Conservation (phyloP, 257 asterid species). For the Solanum corneliomulleri region DNA sequence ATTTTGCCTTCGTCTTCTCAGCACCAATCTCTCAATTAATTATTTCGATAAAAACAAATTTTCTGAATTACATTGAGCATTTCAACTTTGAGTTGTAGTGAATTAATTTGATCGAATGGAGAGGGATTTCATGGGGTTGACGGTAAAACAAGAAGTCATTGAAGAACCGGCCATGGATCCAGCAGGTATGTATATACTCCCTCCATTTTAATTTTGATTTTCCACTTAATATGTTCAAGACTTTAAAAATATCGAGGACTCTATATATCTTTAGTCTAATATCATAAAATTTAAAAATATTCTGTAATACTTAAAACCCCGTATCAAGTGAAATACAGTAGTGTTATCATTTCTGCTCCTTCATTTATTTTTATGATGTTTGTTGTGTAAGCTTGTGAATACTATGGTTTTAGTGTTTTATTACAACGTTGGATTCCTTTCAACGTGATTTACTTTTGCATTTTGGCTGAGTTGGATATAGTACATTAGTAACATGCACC, state of each 20-base stretch:
- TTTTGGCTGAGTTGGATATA: background rate
- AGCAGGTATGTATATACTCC: background rate
- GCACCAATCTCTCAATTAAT: background rate
- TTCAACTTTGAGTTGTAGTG: too few species aligned
- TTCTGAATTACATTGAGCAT: background rate
- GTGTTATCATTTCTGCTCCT: background rate
- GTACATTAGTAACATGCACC: background rate
- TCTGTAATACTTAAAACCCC: too few species aligned
- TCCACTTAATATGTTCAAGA: too few species aligned
- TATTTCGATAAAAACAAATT: background rate
- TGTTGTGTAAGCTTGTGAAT: background rate
- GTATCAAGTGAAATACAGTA: background rate
- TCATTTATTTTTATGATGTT: background rate
- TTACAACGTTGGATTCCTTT: background rate
- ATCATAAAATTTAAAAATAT: too few species aligned
- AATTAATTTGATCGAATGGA: slow-evolving; percentile 28
- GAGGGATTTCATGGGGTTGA: slow-evolving; percentile 69
- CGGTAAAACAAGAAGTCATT: slow-evolving; percentile 38
- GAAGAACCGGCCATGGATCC: slow-evolving; percentile 29
- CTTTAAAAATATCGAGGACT: too few species aligned
- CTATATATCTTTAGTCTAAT: too few species aligned
- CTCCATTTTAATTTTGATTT: too few species aligned
- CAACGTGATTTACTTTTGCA: background rate
- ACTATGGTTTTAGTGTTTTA: background rate
- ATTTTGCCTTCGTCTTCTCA: background rate